These are phyloP conservation scores for Pseudonectria foliicola DNA, from an alignment of 2,329 filamentous ascomycete species.

Conservation along the genomic window DNA sequence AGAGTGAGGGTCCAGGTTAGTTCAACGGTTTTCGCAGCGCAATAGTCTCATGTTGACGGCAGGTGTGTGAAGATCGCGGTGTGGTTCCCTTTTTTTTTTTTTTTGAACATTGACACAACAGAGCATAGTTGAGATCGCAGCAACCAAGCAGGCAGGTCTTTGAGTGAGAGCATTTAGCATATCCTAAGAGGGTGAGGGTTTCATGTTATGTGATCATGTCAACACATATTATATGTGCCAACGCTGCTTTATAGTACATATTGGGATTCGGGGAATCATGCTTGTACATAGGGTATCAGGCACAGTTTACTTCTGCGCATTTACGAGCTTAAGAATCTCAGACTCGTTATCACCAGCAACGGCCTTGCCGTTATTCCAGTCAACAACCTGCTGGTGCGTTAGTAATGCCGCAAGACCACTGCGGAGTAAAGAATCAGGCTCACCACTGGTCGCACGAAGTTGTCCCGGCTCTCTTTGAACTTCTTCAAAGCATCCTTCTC, in stretches of 20 bases:
- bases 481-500: constrained; percentile 72
- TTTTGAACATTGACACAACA: too few species aligned
- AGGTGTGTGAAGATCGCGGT: too few species aligned
- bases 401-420: not conserved
- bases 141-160: too few species aligned
- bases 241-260: constrained; percentile 5
- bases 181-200: not conserved
- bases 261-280: constrained; percentile 9
- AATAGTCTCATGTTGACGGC: too few species aligned
- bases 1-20: too few species aligned
- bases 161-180: not conserved
- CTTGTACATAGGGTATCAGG: constrained; percentile 7
- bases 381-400: constrained; percentile 50
- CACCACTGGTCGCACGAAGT: constrained; percentile 72
- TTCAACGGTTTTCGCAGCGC: too few species aligned
- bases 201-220: too few species aligned
- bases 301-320: constrained; percentile 38
- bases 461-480: constrained; percentile 61
- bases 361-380: constrained; percentile 88
- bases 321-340: constrained; percentile 77
- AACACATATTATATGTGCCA: too few species aligned
- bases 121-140: too few species aligned
- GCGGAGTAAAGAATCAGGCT: constrained; percentile 27
- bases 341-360: constrained; percentile 75
- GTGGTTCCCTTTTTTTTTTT: too few species aligned